Base-by-base conservation (phyloP, 768 basidiomycete genomes). In the Panellus pusillus region DNA sequence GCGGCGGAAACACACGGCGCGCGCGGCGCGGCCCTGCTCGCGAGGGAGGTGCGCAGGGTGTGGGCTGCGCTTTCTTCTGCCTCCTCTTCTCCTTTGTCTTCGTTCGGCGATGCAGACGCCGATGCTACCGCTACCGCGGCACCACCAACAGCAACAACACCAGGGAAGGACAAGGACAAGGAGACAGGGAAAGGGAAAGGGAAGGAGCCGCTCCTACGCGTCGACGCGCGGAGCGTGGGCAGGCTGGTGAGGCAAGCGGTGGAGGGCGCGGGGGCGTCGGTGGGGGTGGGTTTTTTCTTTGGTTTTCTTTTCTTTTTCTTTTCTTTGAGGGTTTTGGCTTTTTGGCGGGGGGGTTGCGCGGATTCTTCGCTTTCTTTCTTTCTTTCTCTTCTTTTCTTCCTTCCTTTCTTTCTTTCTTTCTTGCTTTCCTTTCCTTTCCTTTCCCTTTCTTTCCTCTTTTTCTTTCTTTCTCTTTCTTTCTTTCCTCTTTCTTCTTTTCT, bases 261-360 rank as follows among this genome's bases (percentile, higher is more conserved):
- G 41, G 32, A 72, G 4, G 77, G 78, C 62, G 71, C 70, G 19
- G 63, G 84, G 50, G 60, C 44, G 67, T 61, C 1, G 55, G 76
- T 7, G 64, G 70, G 31, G 47, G 55, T 65, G 44, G 15, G 42
- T 47, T 43, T 19, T 27, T 28, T 19, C 8, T 37, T 35, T 12
- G n/a, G 1, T 17, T 27, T 6, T 41, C 12, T 8, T 39, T 31
- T 14, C 28, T 36, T 48, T 36, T 24, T 18, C 52, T 24, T 19
- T 41, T n/a, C n/a, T n/a, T n/a, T n/a, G n/a, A n/a, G n/a, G n/a
- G n/a, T n/a, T n/a, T n/a, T n/a, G n/a, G n/a, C n/a, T n/a, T n/a
- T n/a, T n/a, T n/a, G n/a, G n/a, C n/a, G n/a, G n/a, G n/a, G n/a
- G n/a, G n/a, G n/a, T n/a, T n/a, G n/a, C n/a, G n/a, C n/a, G n/a